These are phyloP conservation scores for Wallacemonas sp. DNA, from an alignment of 208 protist species.

Conservation along the genomic window DNA sequence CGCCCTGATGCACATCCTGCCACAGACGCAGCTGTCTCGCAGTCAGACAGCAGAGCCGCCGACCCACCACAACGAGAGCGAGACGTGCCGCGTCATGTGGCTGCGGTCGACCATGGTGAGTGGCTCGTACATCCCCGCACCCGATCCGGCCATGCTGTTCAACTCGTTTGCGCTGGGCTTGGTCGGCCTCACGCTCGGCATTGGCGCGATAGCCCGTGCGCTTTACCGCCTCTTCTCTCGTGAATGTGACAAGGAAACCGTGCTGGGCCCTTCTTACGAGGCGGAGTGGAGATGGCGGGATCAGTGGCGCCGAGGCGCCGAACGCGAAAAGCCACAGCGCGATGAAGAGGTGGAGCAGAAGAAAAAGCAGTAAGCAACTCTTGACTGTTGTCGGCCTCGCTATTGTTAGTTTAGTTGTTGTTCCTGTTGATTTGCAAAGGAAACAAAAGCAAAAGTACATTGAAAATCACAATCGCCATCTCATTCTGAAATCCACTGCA, in stretches of 20 bases:
- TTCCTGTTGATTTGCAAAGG: no score
- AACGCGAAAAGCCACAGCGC: no score
- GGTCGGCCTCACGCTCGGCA: conserved; percentile 32
- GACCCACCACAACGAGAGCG: background rate
- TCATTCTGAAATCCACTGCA: no score
- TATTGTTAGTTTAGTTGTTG: no score
- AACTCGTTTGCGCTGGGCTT: conserved; percentile 67
- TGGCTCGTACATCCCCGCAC: conserved; percentile 66
- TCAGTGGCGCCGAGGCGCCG: background rate
- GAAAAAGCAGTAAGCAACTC: no score
- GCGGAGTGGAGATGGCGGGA: background rate
- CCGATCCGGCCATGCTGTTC: conserved; percentile 80
- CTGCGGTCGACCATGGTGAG: conserved; percentile 55
- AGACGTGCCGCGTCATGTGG: conserved; percentile 19
- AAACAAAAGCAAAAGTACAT: no score
- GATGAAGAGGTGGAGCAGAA: no score
- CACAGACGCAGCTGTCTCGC: background rate
- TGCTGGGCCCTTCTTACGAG: background rate
- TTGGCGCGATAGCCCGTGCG: conserved; percentile 3
- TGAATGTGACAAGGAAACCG: background rate
- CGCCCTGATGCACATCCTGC: background rate
- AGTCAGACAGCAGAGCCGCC: background rate
- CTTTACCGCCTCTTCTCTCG: background rate
- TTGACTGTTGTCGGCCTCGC: no score
- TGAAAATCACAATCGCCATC: no score